Base-by-base conservation (phyloP, 2,329 filamentous ascomycete species). In the Plectosphaerella cucumerina region DNA sequence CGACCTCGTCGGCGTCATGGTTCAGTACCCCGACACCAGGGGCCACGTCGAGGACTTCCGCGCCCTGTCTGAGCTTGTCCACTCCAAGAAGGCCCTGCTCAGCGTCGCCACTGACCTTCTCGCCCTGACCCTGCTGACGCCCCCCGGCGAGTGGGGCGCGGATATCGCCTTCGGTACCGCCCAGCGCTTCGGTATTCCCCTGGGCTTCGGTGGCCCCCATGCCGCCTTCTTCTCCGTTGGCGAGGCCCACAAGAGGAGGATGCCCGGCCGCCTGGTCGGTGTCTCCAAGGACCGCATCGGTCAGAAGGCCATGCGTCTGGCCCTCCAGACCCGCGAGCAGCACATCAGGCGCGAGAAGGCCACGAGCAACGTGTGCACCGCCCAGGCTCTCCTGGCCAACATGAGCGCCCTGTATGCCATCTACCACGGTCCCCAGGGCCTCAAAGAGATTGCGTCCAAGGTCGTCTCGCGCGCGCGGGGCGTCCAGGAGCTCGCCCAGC, bases 341-440 rank as follows among this genome's bases (percentile, higher is more conserved):
- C 93, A 97, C 68, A 97, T 97, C 66, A 83, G 93, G 58, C 83
- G 93, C 63, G 93, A 97, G 68, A 97, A 97, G 79, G 93, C 93
- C 1, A 97, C 93, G 2, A 96, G 91, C 75, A 97, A 97, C 65
- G 92, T 97, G 53, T 97, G 93, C 74, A 97, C 93, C 2, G 92
- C 93, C 1, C 93, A 97, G 71, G 93, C 93, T 9, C 75, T 97
- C 22, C 77, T 97, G 48, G 93, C 93, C 35, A 97, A 97, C 69
- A 97, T 97, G 90, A 93, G 85, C 59, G 90, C 92, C 50, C 87
- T 97, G 74, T 97, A 96, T 65, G 92, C 91, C 48, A 79, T 97
- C 49, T 97, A 97, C 69, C 93, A 97, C 66, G 93, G 93, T 4
- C 93, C 93, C 1, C 70, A 84, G 49, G 91, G 92, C 17, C 73